phyloP scores from a whole-genome alignment of 148 eudicot genomes.

The Silene uniflora region DNA sequence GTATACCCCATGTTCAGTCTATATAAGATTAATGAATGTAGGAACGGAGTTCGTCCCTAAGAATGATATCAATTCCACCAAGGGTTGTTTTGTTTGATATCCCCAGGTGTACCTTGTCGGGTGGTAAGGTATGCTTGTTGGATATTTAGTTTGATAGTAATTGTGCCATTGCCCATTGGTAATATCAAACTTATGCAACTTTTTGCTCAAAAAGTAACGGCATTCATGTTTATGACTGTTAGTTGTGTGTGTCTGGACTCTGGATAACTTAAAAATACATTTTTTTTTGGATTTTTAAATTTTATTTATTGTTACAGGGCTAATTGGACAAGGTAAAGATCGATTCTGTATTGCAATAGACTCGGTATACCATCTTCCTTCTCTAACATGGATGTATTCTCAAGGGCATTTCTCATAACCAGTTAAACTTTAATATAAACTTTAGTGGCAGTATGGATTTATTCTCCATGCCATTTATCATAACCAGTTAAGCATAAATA shows the following conservation, averaged over 20 bases:
- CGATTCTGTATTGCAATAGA: conserved; percentile 72
- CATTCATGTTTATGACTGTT: neutral
- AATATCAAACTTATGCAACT: neutral
- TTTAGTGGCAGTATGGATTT: neutral
- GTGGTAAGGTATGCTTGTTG: too few relatives aligned
- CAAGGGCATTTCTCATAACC: neutral
- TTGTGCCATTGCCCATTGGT: neutral
- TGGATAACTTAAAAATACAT: too few relatives aligned
- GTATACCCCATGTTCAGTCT: too few relatives aligned
- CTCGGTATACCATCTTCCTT: conserved; percentile 50
- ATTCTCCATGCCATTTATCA: neutral
- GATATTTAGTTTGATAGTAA: neutral
- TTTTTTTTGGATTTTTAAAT: neutral
- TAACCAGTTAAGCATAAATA: neutral
- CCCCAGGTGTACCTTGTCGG: too few relatives aligned
- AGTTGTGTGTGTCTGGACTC: neutral
- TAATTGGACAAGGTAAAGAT: conserved; percentile 57
- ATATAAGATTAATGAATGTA: too few relatives aligned
- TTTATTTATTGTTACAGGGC: conserved; percentile 37
- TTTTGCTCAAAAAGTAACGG: neutral
- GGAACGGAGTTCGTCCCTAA: too few relatives aligned
- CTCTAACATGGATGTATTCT: neutral
- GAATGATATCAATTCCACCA: too few relatives aligned
- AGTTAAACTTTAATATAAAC: neutral
- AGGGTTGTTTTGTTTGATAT: too few relatives aligned